These are phyloP conservation scores for Amniculicola lignicola DNA, from an alignment of 495 filamentous ascomycete species.

Conservation along the genomic window DNA sequence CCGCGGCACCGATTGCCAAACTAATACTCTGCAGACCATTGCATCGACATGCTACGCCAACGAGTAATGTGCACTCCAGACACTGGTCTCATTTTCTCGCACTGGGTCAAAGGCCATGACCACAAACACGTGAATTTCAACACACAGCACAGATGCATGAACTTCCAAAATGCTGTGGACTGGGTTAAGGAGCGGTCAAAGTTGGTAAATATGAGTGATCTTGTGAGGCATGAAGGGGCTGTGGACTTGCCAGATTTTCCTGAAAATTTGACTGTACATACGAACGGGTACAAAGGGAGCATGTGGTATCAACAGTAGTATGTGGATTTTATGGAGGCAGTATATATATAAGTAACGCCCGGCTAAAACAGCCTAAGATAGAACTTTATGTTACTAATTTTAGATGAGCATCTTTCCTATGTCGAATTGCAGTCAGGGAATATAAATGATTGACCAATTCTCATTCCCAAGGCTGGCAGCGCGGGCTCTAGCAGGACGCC, in stretches of 20 bases:
- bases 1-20: too few relatives aligned
- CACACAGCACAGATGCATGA: conserved; percentile 28
- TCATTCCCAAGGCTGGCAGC: too few relatives aligned
- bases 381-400: neutral
- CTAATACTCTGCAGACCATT: too few relatives aligned
- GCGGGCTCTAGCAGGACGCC: too few relatives aligned
- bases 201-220: neutral
- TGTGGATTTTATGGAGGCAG: neutral
- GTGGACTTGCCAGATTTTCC: neutral
- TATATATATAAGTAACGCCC: neutral
- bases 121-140: conserved; percentile 35
- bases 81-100: conserved; percentile 31
- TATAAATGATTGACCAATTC: neutral
- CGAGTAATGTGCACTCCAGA: conserved; percentile 40
- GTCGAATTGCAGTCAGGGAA: neutral
- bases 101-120: conserved; percentile 30
- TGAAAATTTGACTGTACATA: neutral
- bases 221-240: neutral
- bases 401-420: neutral
- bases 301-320: neutral
- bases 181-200: neutral
- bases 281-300: neutral
- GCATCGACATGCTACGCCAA: conserved; percentile 38
- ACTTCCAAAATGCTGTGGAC: conserved; percentile 8
- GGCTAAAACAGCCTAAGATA: too few relatives aligned